phyloP scores from a whole-genome alignment of 2,329 filamentous ascomycete species.

The Trichoderma sp. region DNA sequence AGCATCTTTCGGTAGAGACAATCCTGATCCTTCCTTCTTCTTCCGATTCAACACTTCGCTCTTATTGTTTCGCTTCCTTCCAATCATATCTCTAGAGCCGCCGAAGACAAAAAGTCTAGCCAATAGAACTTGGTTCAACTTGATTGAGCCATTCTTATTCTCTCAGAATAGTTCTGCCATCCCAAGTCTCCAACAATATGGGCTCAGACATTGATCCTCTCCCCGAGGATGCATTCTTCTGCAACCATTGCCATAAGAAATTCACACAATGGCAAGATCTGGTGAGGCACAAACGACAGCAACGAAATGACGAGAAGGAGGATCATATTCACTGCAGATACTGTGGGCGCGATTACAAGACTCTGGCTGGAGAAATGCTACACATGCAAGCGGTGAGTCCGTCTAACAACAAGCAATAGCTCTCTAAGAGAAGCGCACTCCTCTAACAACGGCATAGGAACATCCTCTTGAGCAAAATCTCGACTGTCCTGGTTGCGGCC shows the following conservation, averaged over 20 bases:
- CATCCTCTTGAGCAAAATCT: constrained; percentile 49
- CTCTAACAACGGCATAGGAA: constrained; percentile 35
- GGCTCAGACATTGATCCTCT: neutral
- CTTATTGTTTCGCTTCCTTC: neutral
- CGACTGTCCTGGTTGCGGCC: constrained; percentile 52
- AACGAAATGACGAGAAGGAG: constrained; percentile 31
- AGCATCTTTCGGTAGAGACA: neutral
- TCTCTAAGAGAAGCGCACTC: neutral
- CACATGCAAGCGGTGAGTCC: constrained; percentile 45
- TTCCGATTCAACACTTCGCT: neutral
- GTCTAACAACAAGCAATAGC: neutral
- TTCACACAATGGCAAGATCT: constrained; percentile 38
- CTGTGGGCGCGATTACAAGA: constrained; percentile 45
- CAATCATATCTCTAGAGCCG: neutral
- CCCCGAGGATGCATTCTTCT: constrained; percentile 33
- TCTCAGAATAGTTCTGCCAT: neutral
- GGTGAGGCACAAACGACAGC: constrained; percentile 39
- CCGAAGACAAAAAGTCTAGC: neutral
- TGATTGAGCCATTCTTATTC: neutral
- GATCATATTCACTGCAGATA: constrained; percentile 45
- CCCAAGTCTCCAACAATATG: neutral
- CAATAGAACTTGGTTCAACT: neutral
- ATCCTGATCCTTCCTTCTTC: neutral
- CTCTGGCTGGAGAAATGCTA: constrained; percentile 36
- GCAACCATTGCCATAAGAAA: constrained; percentile 38